phyloP scores from a whole-genome alignment of 2,329 filamentous ascomycete species.

The Monosporascus sp. region DNA sequence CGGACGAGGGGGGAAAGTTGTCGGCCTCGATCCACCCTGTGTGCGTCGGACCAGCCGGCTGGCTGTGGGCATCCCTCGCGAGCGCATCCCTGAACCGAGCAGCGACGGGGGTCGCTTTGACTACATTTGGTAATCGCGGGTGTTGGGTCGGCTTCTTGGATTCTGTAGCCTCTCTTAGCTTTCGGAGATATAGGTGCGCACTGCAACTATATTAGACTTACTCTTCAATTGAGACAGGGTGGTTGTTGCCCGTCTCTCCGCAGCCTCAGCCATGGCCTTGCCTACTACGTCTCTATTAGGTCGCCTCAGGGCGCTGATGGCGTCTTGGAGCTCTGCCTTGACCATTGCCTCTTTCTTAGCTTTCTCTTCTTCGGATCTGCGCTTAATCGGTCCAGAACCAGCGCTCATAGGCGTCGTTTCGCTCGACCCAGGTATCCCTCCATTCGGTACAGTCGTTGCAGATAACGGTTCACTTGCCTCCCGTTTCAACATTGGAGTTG shows the following conservation, averaged over 20 bases:
- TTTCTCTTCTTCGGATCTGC: constrained; percentile 49
- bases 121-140: constrained; percentile 33
- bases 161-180: constrained; percentile 37
- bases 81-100: constrained; percentile 49
- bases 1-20: constrained; percentile 30
- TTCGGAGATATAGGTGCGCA: neutral
- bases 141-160: constrained; percentile 44
- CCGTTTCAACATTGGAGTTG: constrained; percentile 61
- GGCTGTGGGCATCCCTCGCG: constrained; percentile 16
- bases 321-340: constrained; percentile 66
- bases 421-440: constrained; percentile 33
- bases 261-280: constrained; percentile 60
- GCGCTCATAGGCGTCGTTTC: constrained; percentile 35
- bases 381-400: constrained; percentile 40
- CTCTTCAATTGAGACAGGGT: constrained; percentile 43
- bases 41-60: constrained; percentile 20
- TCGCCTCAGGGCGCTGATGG: constrained; percentile 68
- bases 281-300: constrained; percentile 69
- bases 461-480: constrained; percentile 59
- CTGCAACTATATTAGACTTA: constrained; percentile 29
- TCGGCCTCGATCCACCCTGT: constrained; percentile 10
- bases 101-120: constrained; percentile 55
- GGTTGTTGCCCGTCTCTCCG: constrained; percentile 53
- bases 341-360: constrained; percentile 61
- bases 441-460: constrained; percentile 43